Conservation (phyloP, 2,329 filamentous ascomycete genomes). For the Helicocarpus griseus region DNA sequence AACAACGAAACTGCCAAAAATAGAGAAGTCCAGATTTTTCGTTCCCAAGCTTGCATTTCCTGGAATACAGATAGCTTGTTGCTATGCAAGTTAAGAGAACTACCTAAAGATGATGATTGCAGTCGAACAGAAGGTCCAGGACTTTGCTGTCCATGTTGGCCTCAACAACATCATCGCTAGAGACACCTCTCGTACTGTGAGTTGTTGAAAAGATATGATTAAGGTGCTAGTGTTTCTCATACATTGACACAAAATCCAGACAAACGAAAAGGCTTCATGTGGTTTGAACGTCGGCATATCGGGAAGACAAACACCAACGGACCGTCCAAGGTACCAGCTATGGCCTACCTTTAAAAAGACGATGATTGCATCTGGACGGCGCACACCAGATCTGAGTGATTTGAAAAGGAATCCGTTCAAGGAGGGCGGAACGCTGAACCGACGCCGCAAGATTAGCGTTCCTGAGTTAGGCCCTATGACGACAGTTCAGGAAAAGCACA, state of each 20-base stretch:
- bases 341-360: slow-evolving; percentile 17
- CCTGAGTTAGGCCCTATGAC: slow-evolving; percentile 15
- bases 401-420: slow-evolving; percentile 9
- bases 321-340: slow-evolving; percentile 16
- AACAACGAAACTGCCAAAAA: neutral
- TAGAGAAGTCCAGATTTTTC: neutral
- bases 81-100: slow-evolving; percentile 3
- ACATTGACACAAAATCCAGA: neutral
- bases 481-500: slow-evolving; percentile 12
- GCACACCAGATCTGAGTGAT: slow-evolving; percentile 11
- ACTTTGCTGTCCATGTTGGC: slow-evolving; percentile 13
- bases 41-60: neutral
- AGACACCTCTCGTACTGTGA: slow-evolving; percentile 16
- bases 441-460: slow-evolving; percentile 15
- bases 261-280: neutral
- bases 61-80: neutral
- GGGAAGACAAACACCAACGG: slow-evolving; percentile 9
- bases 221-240: neutral
- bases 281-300: slow-evolving; percentile 2
- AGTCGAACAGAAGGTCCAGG: slow-evolving; percentile 5
- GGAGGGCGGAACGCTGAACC: slow-evolving; percentile 8
- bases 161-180: slow-evolving; percentile 18
- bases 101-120: slow-evolving; percentile 2
- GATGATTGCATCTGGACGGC: slow-evolving; percentile 6
- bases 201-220: neutral